Conservation (phyloP, 192 early-diverging fungal genomes). For the Coemansia sp. region DNA sequence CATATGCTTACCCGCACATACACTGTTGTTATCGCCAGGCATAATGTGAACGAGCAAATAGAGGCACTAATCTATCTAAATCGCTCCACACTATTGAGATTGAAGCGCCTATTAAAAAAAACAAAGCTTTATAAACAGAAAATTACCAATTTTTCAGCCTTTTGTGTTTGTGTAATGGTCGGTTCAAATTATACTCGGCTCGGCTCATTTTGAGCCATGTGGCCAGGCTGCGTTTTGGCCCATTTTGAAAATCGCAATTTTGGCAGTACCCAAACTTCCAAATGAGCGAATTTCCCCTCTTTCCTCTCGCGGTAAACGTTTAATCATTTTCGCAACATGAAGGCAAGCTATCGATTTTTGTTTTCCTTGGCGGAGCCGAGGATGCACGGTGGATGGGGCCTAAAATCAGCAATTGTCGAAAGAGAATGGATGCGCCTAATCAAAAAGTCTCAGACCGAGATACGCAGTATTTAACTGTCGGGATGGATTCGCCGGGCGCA, state of each 20-base stretch:
- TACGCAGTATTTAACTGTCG: neutral
- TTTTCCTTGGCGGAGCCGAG: neutral
- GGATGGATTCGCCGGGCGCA: neutral
- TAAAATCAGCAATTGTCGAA: neutral
- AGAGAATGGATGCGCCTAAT: neutral
- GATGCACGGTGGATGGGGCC: neutral
- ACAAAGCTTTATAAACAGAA: neutral
- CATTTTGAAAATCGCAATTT: neutral
- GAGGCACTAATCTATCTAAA: neutral
- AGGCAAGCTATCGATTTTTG: neutral
- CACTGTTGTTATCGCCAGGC: neutral
- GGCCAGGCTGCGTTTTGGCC: neutral
- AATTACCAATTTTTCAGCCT: too few relatives aligned
- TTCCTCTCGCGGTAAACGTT: slow-evolving; percentile 6
- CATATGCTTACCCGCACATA: slow-evolving; percentile 7
- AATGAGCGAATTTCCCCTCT: neutral
- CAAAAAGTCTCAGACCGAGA: neutral
- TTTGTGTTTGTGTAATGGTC: neutral
- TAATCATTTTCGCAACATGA: slow-evolving; percentile 2
- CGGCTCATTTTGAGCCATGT: neutral
- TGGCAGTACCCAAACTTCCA: neutral
- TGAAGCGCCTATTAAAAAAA: slow-evolving; percentile 3
- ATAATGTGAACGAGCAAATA: neutral
- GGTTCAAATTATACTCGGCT: neutral
- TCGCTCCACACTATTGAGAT: neutral